Evolutionary conservation across 176 grass and related monocot genomes (phyloP).

Genomic region (Oryza nivara): DNA sequence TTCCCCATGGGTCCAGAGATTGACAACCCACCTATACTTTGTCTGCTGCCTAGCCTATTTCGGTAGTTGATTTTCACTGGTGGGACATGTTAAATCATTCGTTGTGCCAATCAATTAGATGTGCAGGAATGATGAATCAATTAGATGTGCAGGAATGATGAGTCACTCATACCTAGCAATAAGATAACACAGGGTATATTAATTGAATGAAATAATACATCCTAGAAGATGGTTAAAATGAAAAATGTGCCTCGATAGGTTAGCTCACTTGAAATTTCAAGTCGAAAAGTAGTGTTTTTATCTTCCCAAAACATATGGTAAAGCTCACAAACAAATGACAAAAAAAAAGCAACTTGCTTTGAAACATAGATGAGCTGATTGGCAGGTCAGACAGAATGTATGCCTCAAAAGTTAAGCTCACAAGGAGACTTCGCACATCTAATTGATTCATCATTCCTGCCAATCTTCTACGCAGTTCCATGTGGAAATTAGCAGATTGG

Average conservation of each 20-base stretch:
- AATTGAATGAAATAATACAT: not conserved
- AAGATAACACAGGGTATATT: not conserved
- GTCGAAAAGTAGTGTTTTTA: conserved; percentile 41
- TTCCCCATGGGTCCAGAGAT: conserved; percentile 44
- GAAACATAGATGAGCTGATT: not conserved
- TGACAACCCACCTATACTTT: conserved; percentile 48
- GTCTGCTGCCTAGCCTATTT: conserved; percentile 40
- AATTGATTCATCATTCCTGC: too few relatives aligned
- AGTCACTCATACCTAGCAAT: not conserved
- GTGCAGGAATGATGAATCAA: conserved; percentile 57
- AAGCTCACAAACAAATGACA: not conserved
- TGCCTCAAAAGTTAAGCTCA: conserved; percentile 67
- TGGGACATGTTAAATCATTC: not conserved
- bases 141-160: conserved; percentile 75
- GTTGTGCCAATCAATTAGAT: too few relatives aligned
- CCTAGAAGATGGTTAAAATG: not conserved
- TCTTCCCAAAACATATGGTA: not conserved
- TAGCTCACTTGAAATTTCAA: conserved; percentile 25
- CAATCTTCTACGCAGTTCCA: not conserved
- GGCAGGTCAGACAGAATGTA: conserved; percentile 43
- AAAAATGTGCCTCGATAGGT: conserved; percentile 28
- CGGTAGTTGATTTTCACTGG: conserved; percentile 66
- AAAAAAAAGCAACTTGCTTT: not conserved
- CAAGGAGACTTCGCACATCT: conserved; percentile 21
- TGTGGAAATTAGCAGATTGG: conserved; percentile 5